Evolutionary conservation across 2,329 filamentous ascomycete species (phyloP), one percentile per base, ranked within the genome.

Genomic region (Alternaria burnsii): DNA sequence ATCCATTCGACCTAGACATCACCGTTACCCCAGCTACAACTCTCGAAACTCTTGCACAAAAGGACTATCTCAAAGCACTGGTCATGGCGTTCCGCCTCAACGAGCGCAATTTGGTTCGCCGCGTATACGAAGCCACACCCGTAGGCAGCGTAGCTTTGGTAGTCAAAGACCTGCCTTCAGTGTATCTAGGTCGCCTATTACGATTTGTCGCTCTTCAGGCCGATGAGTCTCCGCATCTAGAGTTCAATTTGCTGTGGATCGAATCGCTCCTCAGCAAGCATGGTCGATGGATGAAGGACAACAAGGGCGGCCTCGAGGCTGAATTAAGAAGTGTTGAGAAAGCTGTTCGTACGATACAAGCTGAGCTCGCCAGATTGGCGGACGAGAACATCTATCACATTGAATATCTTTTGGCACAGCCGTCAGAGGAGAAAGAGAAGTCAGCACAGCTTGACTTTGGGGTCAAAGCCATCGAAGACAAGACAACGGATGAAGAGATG

Each of bases 11-110:
- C 76, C 88, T 99, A 16, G 94, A 97, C 78, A 91, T 98, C 74
- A 91, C 92, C 66, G 92, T 99, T 68, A 99, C 95, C 5, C 94
- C 94, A 0, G 89, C 91, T 2, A 93, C 73, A 20, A 84, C 82
- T 0, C 73, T 84, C 5, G 73, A 90, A 3, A 95, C 93, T 0
- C 84, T 98, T 0, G 84, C 90, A 58, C 88, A 93, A 57, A 87
- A 86, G 63, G 92, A 97, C 74, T 97, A 92, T 78, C 86, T 98
- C 65, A 97, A 95, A 80, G 94, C 95, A 1, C 83, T 99, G 6
- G 89, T 97, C 65, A 99, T 99, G 95, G 91, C 94, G 1, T 99
- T 99, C 85, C 91, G 96, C 6, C 88, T 99, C 59, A 97, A 97
- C 80, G 92, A 97, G 77, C 85, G 88, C 5, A 87, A 89, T 22